phyloP scores from a whole-genome alignment of 495 filamentous ascomycete species.

The Tuber magnatum region DNA sequence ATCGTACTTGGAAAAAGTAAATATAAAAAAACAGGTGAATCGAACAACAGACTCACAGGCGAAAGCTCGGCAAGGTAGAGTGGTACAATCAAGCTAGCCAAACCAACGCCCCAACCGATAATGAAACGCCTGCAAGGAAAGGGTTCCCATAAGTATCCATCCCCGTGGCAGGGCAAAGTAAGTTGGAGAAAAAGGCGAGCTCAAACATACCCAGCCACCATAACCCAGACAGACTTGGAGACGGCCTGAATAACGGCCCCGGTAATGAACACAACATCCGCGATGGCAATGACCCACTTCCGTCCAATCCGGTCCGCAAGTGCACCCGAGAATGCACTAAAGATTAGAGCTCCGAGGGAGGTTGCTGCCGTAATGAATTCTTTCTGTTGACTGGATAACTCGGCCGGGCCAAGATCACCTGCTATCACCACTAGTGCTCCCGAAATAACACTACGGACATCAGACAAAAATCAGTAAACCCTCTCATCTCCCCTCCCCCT shows the following conservation, averaged over 20 bases:
- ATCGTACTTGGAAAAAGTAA: background rate
- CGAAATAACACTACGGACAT: constrained; percentile 75
- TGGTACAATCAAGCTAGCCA: constrained; percentile 73
- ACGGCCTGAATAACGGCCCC: constrained; percentile 67
- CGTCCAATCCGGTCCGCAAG: constrained; percentile 68
- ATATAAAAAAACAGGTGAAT: background rate
- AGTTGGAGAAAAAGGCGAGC: background rate
- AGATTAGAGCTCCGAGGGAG: constrained; percentile 67
- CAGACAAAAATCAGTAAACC: constrained; percentile 44
- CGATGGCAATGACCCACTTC: constrained; percentile 65
- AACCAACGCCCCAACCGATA: constrained; percentile 74
- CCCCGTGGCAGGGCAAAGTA: background rate
- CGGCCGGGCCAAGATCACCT: constrained; percentile 58
- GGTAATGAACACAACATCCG: constrained; percentile 67
- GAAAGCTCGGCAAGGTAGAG: constrained; percentile 58
- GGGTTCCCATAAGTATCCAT: background rate
- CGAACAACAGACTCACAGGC: constrained; percentile 35
- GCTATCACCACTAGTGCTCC: constrained; percentile 74
- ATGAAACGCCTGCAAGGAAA: constrained; percentile 51
- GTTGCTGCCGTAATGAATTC: constrained; percentile 76
- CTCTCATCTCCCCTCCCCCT: background rate
- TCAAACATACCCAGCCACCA: constrained; percentile 57
- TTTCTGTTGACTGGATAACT: constrained; percentile 68
- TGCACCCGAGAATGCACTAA: constrained; percentile 64
- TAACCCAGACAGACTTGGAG: constrained; percentile 54